Evolutionary conservation across 1,139 yeast genomes (phyloP).

Genomic region (Hansenula anomala): DNA sequence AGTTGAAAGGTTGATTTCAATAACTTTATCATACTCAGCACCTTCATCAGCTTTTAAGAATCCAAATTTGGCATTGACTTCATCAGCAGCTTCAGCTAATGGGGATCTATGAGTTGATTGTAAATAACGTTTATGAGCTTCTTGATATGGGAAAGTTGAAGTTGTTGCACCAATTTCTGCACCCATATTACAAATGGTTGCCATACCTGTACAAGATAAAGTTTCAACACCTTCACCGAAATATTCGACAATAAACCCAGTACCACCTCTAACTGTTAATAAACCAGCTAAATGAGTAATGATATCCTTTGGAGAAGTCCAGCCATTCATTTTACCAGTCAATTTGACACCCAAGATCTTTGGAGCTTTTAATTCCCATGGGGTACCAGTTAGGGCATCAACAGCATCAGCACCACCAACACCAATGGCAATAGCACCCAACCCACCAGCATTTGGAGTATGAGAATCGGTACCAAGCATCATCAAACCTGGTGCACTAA

Average conservation of each 20-base stretch:
- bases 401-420: conserved; percentile 99
- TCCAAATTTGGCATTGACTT: conserved; percentile 53
- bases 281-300: conserved; percentile 87
- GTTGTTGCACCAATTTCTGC: conserved; percentile 99
- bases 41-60: conserved; percentile 77
- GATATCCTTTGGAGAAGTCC: conserved; percentile 96
- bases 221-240: conserved; percentile 89
- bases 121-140: conserved; percentile 78
- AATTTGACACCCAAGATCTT: conserved; percentile 86
- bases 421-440: conserved; percentile 96
- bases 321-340: conserved; percentile 80
- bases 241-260: conserved; percentile 92
- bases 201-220: conserved; percentile 97
- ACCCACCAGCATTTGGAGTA: conserved; percentile 97
- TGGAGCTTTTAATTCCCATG: conserved; percentile 99
- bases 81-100: conserved; percentile 72
- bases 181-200: conserved; percentile 98
- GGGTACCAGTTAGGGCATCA: conserved; percentile 94
- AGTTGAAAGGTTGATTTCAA: conserved; percentile 69
- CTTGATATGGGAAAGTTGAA: conserved; percentile 92
- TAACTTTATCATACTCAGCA: conserved; percentile 76
- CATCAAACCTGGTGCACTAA: conserved; percentile 90
- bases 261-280: conserved; percentile 94
- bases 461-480: conserved; percentile 93
- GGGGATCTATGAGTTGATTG: conserved; percentile 77